Evolutionary conservation across 179 eudicot species (phyloP).

Genomic region (Spinacia oleracea): DNA sequence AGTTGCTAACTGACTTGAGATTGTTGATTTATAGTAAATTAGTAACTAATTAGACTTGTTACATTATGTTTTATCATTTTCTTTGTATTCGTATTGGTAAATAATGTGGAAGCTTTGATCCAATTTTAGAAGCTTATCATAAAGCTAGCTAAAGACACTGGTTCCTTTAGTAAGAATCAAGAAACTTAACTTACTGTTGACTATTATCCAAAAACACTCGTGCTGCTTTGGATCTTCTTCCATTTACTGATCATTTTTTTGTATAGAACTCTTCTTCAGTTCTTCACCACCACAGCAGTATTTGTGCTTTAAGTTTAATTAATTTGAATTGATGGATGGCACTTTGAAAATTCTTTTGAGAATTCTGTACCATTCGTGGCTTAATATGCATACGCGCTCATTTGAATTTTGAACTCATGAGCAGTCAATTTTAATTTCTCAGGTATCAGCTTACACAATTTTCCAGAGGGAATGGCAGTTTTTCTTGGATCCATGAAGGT

Average conservation of each 20-base stretch:
- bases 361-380: not conserved
- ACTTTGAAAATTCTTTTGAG: not conserved
- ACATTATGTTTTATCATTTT: not conserved
- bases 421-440: conserved; percentile 12
- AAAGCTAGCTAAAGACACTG: not conserved
- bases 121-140: not conserved
- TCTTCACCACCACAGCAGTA: not conserved
- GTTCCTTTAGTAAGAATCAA: not conserved
- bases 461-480: conserved; percentile 99
- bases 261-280: not conserved
- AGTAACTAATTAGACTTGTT: not conserved
- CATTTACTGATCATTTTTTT: not conserved
- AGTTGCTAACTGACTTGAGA: not conserved
- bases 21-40: not conserved
- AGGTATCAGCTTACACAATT: conserved; percentile 97
- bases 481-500: conserved; percentile 98
- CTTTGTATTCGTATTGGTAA: not conserved
- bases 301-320: not conserved
- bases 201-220: too few species aligned
- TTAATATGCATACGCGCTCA: not conserved
- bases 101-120: not conserved
- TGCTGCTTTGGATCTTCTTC: not conserved
- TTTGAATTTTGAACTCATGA: conserved; percentile 8
- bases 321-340: not conserved
- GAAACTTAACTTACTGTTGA: not conserved